phyloP scores from a whole-genome alignment of 495 filamentous ascomycete genomes.

The Aspergillus heteromorphus region DNA sequence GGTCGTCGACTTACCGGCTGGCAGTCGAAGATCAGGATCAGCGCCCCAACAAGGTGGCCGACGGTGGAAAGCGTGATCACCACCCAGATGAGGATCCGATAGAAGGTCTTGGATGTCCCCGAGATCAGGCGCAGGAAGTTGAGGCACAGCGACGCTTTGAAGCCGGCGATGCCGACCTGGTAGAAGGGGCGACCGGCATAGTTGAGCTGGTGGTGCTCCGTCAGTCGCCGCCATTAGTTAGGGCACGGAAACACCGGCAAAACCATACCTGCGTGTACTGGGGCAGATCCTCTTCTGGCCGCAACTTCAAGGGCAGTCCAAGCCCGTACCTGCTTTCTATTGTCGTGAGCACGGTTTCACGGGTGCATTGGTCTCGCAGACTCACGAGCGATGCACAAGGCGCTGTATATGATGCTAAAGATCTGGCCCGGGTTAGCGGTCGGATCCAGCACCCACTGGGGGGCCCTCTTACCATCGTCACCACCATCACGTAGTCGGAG shows the following conservation, averaged over 20 bases:
- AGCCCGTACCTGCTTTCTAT: conserved; percentile 50
- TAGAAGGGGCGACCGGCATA: conserved; percentile 56
- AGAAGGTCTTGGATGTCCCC: conserved; percentile 40
- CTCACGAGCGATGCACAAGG: conserved; percentile 47
- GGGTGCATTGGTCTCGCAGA: conserved; percentile 4
- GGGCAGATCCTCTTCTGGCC: conserved; percentile 33
- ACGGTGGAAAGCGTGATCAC: conserved; percentile 38
- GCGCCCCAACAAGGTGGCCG: conserved; percentile 44
- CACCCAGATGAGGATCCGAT: conserved; percentile 42
- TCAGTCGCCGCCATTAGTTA: background rate
- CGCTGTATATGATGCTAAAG: conserved; percentile 46
- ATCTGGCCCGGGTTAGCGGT: conserved; percentile 14
- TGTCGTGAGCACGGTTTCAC: background rate
- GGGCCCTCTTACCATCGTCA: conserved; percentile 30
- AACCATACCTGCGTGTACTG: conserved; percentile 34
- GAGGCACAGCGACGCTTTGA: conserved; percentile 55
- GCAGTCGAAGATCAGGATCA: conserved; percentile 51
- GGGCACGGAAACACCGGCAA: background rate
- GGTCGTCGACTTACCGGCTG: conserved; percentile 32
- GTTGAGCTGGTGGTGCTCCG: conserved; percentile 33
- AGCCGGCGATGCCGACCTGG: conserved; percentile 52
- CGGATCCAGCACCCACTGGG: background rate
- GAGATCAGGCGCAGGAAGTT: conserved; percentile 51
- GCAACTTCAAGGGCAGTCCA: conserved; percentile 37
- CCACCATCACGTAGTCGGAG: conserved; percentile 45